Conservation (phyloP, 805 yeast genomes). For the Pichia membranifaciens region DNA sequence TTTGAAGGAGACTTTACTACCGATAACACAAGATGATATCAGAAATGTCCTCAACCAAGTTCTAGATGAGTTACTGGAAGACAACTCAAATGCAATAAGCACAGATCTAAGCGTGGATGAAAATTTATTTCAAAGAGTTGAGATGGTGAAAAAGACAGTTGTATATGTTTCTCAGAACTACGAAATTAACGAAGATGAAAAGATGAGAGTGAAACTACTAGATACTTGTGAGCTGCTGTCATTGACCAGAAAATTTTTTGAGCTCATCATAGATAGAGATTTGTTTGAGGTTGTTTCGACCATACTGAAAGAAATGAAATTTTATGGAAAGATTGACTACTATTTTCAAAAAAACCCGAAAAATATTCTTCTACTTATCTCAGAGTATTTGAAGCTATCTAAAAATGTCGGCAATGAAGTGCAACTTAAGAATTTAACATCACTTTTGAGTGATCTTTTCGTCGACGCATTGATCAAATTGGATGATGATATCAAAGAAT, state of each 20-base stretch:
- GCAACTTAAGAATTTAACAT: constrained; percentile 6
- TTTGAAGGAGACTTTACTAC: constrained; percentile 35
- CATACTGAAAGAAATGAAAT: not conserved
- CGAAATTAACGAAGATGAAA: constrained; percentile 7
- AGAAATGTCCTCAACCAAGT: constrained; percentile 48
- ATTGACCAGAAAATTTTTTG: constrained; percentile 15
- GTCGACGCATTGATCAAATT: constrained; percentile 9
- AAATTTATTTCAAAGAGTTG: constrained; percentile 46
- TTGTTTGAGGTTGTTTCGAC: constrained; percentile 1
- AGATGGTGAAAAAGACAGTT: constrained; percentile 19
- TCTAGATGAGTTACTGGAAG: constrained; percentile 49
- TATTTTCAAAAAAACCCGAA: constrained; percentile 2
- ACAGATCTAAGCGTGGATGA: constrained; percentile 37
- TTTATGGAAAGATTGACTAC: not conserved
- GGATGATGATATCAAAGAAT: constrained; percentile 9
- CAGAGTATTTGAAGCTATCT: constrained; percentile 1
- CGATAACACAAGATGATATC: constrained; percentile 35
- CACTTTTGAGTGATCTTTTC: constrained; percentile 9
- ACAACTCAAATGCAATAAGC: constrained; percentile 50
- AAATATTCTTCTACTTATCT: constrained; percentile 7
- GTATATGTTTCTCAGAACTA: constrained; percentile 21
- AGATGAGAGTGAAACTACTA: constrained; percentile 14
- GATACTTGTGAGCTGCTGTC: constrained; percentile 18
- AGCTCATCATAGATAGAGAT: constrained; percentile 2
- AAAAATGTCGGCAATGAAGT: constrained; percentile 4